Evolutionary conservation across 305 asterid genomes (phyloP).

Genomic region (Fraxinus xanthoxyloides): DNA sequence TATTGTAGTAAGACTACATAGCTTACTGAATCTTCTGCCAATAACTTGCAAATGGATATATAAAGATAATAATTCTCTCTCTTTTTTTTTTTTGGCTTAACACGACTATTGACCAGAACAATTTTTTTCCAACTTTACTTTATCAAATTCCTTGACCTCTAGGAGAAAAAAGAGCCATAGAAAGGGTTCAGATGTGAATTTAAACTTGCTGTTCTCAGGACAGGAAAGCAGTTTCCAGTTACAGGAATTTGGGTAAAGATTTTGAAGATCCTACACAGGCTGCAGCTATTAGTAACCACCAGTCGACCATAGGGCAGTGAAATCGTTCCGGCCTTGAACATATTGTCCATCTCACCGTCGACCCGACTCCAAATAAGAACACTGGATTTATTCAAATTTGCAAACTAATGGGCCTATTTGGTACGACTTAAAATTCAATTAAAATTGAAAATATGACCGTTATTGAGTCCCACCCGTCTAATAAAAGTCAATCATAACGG

Average conservation of each 20-base stretch:
- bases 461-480: too few species aligned
- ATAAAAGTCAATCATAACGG: too few species aligned
- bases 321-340: background rate
- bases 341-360: background rate
- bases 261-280: background rate
- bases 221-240: background rate
- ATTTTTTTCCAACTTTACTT: background rate
- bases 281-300: background rate
- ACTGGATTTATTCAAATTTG: background rate
- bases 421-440: too few species aligned
- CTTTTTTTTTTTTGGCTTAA: background rate
- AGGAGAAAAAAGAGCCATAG: background rate
- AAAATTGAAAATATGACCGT: too few species aligned
- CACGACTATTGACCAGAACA: background rate
- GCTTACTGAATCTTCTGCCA: background rate
- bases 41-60: background rate
- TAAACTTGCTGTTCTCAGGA: background rate
- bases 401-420: too few species aligned
- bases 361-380: background rate
- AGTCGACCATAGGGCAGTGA: background rate
- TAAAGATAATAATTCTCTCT: background rate
- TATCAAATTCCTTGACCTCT: background rate
- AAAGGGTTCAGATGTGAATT: background rate
- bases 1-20: background rate
- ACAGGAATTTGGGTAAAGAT: background rate